These are phyloP conservation scores for Trichophyton verrucosum DNA, from an alignment of 2,329 filamentous ascomycete species.

Conservation along the genomic window DNA sequence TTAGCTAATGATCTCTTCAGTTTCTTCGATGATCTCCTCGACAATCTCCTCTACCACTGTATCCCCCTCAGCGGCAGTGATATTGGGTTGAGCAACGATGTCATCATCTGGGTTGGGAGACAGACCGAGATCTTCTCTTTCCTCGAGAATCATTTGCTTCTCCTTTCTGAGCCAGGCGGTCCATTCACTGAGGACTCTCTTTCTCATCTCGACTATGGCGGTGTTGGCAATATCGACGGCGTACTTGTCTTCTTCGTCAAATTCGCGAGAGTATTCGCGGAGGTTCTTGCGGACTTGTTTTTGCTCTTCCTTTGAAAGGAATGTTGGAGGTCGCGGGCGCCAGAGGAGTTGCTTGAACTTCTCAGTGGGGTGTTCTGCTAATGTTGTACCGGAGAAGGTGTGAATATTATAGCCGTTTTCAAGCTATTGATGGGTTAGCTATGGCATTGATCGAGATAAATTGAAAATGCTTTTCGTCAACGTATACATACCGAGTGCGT, in stretches of 20 bases:
- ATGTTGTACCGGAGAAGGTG: conserved; percentile 81
- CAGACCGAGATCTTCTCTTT: conserved; percentile 56
- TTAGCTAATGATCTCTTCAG: conserved; percentile 58
- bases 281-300: conserved; percentile 97
- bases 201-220: conserved; percentile 79
- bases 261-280: conserved; percentile 85
- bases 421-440: conserved; percentile 51
- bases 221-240: conserved; percentile 88
- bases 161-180: conserved; percentile 65
- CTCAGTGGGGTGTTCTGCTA: conserved; percentile 83
- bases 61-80: conserved; percentile 52
- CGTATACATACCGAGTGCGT: conserved; percentile 69
- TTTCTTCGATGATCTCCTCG: conserved; percentile 70
- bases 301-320: conserved; percentile 93
- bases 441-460: conserved; percentile 4
- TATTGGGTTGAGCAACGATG: conserved; percentile 40
- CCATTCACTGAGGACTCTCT: conserved; percentile 79
- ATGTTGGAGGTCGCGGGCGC: conserved; percentile 81
- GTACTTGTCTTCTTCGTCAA: conserved; percentile 90
- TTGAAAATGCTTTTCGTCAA: not conserved
- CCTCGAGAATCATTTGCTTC: conserved; percentile 58
- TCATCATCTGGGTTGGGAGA: conserved; percentile 52
- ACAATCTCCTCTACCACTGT: conserved; percentile 78
- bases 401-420: conserved; percentile 98
- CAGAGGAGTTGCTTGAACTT: conserved; percentile 97